Evolutionary conservation across 75 land plant species (phyloP), one percentile per base, ranked within the genome.

Genomic region (Chamaecyparis obtusa): DNA sequence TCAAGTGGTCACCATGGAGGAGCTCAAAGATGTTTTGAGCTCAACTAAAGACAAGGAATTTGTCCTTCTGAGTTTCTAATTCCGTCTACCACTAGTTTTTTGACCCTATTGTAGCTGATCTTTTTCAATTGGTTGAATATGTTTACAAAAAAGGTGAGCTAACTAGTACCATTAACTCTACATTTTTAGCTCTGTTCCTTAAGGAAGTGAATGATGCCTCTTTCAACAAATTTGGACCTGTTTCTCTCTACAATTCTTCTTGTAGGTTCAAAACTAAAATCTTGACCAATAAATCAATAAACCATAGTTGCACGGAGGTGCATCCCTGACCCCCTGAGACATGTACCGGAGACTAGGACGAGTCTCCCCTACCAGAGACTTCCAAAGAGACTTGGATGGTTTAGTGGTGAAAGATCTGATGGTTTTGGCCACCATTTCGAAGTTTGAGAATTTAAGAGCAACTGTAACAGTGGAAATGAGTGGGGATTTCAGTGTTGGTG

Each of bases 21-120:
- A 69, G 32, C 72, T 69, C 32, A 69, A 69, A n/a, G 72, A 69
- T 69, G 72, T 69, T n/a, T 69, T 69, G 32, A 69, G 72, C 72
- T n/a, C 72, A 27, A 24, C 32, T 27, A 69, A 69, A 24, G 72
- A 69, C 9, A 69, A 69, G 32, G 72, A n/a, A 7, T 30, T 9
- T 69, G 72, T 7, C 72, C 32, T 24, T 0, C 5, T n/a, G 72
- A 24, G n/a, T 69, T 69, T 24, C 33, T 5, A 69, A 69, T 69
- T 27, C 32, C 72, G 7, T 69, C 72, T 5, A 69, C 8, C 32
- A n/a, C n/a, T 24, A 69, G 3, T 78, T 78, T 78, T 78, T 19
- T 19, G 24, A 79, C 4, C 82, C 21, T 1, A n/a, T n/a, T 7
- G 32, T 5, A 0, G 72, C 24, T 7, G 32, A 69, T 69, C 72